Evolutionary conservation across 768 basidiomycete species (phyloP).

Genomic region (Flagelloscypha sp.): DNA sequence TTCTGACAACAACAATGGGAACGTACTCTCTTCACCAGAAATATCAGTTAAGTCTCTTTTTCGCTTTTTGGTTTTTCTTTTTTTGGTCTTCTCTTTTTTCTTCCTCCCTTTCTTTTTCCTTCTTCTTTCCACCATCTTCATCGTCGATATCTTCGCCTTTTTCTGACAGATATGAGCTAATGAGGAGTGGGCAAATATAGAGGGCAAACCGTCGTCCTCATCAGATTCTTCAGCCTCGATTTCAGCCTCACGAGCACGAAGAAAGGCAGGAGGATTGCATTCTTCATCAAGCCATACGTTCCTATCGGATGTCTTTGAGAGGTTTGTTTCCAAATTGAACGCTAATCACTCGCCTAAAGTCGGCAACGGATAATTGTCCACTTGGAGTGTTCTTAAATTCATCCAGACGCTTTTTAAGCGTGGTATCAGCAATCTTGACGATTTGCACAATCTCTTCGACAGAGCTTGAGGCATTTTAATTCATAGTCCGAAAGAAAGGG

Average conservation of each 20-base stretch:
- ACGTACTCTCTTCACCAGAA: too few species aligned
- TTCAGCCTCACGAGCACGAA: slow-evolving; percentile 65
- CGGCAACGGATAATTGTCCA: slow-evolving; percentile 75
- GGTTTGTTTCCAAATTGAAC: too few species aligned
- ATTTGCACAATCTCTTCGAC: slow-evolving; percentile 97
- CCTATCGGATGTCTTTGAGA: too few species aligned
- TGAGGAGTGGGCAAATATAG: too few species aligned
- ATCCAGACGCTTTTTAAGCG: slow-evolving; percentile 84
- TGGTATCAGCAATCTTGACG: slow-evolving; percentile 97
- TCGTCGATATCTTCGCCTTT: too few species aligned
- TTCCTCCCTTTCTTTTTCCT: slow-evolving; percentile 17
- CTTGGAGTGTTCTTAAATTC: slow-evolving; percentile 92
- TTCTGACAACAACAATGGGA: too few species aligned
- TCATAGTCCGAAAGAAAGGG: too few species aligned
- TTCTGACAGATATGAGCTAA: too few species aligned
- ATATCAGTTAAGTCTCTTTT: slow-evolving; percentile 12
- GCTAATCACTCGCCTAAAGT: too few species aligned
- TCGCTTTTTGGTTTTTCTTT: slow-evolving; percentile 19
- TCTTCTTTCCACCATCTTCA: slow-evolving; percentile 19
- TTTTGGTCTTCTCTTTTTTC: slow-evolving; percentile 20
- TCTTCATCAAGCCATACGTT: slow-evolving; percentile 88
- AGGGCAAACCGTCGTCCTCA: too few species aligned
- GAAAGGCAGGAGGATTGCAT: slow-evolving; percentile 87
- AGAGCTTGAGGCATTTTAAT: too few species aligned
- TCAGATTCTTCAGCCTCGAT: slow-evolving; percentile 40